These are phyloP conservation scores for Cadophora luteo-olivacea DNA, from an alignment of 2,329 filamentous ascomycete genomes.

Conservation along the genomic window DNA sequence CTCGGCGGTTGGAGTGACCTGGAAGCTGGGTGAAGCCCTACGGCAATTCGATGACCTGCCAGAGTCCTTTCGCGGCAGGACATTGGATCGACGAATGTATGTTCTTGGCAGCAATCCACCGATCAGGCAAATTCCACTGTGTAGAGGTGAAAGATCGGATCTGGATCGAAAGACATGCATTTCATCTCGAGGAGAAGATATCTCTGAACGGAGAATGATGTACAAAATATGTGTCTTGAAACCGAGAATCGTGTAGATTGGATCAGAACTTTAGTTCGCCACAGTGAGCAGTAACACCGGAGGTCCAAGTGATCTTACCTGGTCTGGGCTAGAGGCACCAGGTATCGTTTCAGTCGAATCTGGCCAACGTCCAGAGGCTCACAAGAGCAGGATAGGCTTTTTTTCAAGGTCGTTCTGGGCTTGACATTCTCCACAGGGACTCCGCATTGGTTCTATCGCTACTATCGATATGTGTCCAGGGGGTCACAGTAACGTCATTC, in stretches of 20 bases:
- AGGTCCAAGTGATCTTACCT: no score
- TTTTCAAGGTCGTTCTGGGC: no score
- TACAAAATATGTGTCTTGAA: not conserved
- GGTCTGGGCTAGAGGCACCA: no score
- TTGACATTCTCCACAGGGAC: not conserved
- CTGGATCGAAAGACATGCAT: not conserved
- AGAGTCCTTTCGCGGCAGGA: not conserved
- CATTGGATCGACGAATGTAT: not conserved
- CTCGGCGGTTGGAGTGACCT: not conserved
- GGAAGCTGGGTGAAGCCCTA: not conserved
- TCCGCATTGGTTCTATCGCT: no score
- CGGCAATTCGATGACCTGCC: not conserved
- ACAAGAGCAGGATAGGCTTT: no score
- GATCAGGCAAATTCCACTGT: slow-evolving; percentile 4
- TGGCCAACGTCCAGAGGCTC: no score
- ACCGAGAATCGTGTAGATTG: not conserved
- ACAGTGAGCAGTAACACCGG: no score
- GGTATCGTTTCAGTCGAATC: no score
- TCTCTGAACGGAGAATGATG: not conserved
- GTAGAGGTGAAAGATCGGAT: not conserved
- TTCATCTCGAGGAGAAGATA: not conserved
- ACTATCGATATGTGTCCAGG: no score
- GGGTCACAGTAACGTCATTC: no score
- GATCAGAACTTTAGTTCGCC: not conserved
- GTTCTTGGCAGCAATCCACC: not conserved